A percentile compares a stretch with the other conserved stretches of the same genome.
phyloP scores from a whole-genome alignment of 1,284 basidiomycete genomes.

The Puccinia brachypodii region DNA sequence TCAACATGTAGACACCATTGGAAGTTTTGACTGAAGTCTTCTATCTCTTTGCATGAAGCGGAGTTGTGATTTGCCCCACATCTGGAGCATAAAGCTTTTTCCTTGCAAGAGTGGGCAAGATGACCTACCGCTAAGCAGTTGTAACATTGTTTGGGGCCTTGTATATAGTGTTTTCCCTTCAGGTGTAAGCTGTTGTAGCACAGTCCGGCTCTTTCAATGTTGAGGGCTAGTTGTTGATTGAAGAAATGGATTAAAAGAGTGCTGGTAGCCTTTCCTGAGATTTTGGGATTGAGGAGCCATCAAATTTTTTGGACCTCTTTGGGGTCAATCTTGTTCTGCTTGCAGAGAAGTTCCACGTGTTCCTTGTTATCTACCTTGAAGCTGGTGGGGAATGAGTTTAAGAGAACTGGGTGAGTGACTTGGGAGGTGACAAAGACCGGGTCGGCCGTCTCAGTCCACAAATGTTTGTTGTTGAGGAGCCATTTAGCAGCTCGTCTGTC shows the following conservation, averaged over 20 bases:
- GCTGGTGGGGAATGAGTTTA: background rate
- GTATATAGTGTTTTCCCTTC: background rate
- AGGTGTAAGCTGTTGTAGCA: background rate
- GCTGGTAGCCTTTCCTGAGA: background rate
- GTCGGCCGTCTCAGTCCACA: no score
- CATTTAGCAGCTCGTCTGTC: no score
- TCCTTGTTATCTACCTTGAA: background rate
- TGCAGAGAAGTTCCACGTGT: background rate
- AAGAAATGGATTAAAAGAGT: background rate
- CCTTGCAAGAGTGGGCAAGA: background rate
- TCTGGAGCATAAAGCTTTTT: background rate
- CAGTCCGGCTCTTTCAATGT: background rate
- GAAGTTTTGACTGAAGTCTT: background rate
- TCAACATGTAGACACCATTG: background rate
- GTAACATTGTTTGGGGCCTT: background rate
- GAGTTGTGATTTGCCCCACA: background rate
- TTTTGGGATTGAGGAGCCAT: background rate
- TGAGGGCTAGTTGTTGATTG: background rate
- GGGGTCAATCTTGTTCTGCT: background rate
- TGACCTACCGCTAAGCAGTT: no score
- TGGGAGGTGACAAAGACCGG: no score
- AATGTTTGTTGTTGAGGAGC: no score
- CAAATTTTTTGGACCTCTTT: background rate
- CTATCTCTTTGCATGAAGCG: background rate
- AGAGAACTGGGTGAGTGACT: no score